phyloP scores from a whole-genome alignment of 495 filamentous ascomycete genomes.

The Penicillium paxilli region DNA sequence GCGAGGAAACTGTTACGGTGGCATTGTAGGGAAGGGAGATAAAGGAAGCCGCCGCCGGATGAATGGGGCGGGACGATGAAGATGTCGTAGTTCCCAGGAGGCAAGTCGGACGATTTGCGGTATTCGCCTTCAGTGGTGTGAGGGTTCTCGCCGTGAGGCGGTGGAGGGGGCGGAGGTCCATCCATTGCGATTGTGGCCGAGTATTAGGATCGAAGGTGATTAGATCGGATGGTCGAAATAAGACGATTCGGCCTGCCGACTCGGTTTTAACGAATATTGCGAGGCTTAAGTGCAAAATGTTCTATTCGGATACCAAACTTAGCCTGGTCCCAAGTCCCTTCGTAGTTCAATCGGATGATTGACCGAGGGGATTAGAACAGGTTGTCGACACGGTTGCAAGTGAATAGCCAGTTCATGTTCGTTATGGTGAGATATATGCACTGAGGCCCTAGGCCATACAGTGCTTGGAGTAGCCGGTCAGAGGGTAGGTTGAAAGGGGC shows the following conservation, averaged over 20 bases:
- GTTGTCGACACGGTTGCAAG: conserved; percentile 17
- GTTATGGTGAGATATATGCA: conserved; percentile 31
- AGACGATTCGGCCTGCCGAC: background rate
- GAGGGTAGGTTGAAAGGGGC: background rate
- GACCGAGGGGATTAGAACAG: conserved; percentile 18
- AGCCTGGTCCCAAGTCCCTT: background rate
- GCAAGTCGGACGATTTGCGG: conserved; percentile 60
- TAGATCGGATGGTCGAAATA: conserved; percentile 1
- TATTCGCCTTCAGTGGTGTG: conserved; percentile 52
- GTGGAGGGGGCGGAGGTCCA: conserved; percentile 60
- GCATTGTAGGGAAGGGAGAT: conserved; percentile 83
- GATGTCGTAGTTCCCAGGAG: conserved; percentile 88
- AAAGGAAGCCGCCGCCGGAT: conserved; percentile 86
- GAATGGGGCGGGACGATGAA: conserved; percentile 97
- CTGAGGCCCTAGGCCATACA: conserved; percentile 40
- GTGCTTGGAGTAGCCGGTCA: conserved; percentile 26
- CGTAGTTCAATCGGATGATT: conserved; percentile 3
- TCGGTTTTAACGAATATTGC: background rate
- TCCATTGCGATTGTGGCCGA: conserved; percentile 31
- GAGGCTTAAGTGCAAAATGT: too few relatives aligned
- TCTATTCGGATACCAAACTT: too few relatives aligned
- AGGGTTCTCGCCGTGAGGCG: conserved; percentile 69
- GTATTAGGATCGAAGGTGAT: background rate
- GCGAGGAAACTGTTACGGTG: conserved; percentile 89
- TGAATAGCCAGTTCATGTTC: conserved; percentile 39